Evolutionary conservation across 345 rosid genomes (phyloP).

Genomic region (Abelmoschus esculentus): DNA sequence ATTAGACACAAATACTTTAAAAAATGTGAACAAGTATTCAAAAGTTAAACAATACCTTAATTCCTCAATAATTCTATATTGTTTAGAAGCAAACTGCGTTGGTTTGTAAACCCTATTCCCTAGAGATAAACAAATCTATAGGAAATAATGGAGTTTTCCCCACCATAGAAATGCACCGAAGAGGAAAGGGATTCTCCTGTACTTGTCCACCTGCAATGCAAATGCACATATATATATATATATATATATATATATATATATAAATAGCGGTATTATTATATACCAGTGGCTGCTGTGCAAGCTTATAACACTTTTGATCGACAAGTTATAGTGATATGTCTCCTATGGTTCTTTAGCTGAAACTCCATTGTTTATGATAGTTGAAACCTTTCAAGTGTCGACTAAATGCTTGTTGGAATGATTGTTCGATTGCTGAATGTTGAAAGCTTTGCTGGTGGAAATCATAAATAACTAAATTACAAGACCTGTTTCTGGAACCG

Average conservation of each 20-base stretch:
- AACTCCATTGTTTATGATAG: constrained; percentile 7
- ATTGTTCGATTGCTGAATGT: not conserved
- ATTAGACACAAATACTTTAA: not conserved
- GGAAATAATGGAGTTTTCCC: constrained; percentile 8
- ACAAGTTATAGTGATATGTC: constrained; percentile 29
- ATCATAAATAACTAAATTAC: no score
- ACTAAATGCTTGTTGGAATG: not conserved
- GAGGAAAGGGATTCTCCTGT: constrained; percentile 20
- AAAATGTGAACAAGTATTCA: not conserved
- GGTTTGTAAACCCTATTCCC: not conserved
- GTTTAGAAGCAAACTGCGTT: constrained; percentile 1
- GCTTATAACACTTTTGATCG: constrained; percentile 12
- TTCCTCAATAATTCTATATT: not conserved
- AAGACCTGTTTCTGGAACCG: no score
- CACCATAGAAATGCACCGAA: constrained; percentile 20
- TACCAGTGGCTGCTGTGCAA: constrained; percentile 23
- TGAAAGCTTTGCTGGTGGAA: no score
- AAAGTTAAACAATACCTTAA: no score
- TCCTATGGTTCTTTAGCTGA: not conserved
- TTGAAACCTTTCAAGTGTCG: not conserved
- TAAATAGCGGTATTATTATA: constrained; percentile 11
- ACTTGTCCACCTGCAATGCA: constrained; percentile 29
- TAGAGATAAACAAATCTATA: not conserved
- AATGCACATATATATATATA: no score
- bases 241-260: no score